Percentiles rank a stretch among this genome's conserved stretches.
These are phyloP conservation scores for Colletotrichum trifolii DNA, from an alignment of 2,329 filamentous ascomycete genomes.

Conservation along the genomic window DNA sequence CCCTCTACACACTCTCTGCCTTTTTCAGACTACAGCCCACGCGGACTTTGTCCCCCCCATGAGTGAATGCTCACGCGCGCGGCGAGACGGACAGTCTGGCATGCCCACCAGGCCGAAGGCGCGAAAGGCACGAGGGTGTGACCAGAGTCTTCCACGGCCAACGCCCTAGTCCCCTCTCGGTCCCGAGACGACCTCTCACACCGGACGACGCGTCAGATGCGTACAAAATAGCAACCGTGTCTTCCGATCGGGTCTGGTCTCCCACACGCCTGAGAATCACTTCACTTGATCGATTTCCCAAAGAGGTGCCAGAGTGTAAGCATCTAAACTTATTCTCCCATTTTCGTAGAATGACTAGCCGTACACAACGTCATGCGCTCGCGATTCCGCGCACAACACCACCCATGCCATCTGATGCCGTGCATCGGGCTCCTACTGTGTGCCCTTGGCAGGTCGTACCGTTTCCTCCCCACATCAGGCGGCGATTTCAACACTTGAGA, in stretches of 20 bases:
- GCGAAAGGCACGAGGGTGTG: background rate
- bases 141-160: too few relatives aligned
- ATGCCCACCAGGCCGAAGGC: background rate
- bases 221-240: slow-evolving; percentile 12
- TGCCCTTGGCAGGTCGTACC: background rate
- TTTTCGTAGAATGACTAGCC: background rate
- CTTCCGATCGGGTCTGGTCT: slow-evolving; percentile 5
- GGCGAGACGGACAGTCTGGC: background rate
- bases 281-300: slow-evolving; percentile 18
- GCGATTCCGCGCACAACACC: slow-evolving; percentile 3
- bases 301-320: slow-evolving; percentile 22
- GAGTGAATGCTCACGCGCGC: too few relatives aligned
- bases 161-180: slow-evolving; percentile 2
- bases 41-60: too few relatives aligned
- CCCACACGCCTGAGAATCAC: background rate
- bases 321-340: slow-evolving; percentile 6
- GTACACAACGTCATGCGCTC: slow-evolving; percentile 10
- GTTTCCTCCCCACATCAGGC: background rate
- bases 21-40: too few relatives aligned
- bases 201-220: slow-evolving; percentile 19
- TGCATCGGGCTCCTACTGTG: too few relatives aligned
- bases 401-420: slow-evolving; percentile 24
- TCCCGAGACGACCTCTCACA: slow-evolving; percentile 14
- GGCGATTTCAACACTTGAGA: slow-evolving; percentile 40
- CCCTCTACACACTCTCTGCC: too few relatives aligned